A percentile compares a stretch with the other conserved stretches of the same genome.
Evolutionary conservation across 495 filamentous ascomycete genomes (phyloP).

Genomic region (Penicillium fimorum): DNA sequence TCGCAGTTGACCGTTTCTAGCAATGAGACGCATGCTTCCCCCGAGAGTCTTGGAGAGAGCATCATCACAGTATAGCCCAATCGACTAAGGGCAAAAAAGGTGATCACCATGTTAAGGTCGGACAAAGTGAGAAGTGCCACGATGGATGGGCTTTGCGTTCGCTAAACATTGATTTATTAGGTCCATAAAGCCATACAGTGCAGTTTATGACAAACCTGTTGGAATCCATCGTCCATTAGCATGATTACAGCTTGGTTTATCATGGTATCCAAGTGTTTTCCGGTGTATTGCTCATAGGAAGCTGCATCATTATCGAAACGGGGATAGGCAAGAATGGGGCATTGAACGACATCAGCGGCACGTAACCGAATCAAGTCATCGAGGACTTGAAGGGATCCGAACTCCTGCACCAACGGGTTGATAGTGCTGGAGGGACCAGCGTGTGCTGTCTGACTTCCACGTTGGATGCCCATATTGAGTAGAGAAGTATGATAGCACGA

Average conservation of each 20-base stretch:
- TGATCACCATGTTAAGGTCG: constrained; percentile 55
- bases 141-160: constrained; percentile 30
- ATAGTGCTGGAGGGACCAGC: constrained; percentile 13
- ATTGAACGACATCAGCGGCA: constrained; percentile 48
- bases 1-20: constrained; percentile 48
- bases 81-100: constrained; percentile 57
- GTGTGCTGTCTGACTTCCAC: constrained; percentile 13
- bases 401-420: constrained; percentile 29
- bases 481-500: neutral
- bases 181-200: no score
- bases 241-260: constrained; percentile 46
- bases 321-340: constrained; percentile 54
- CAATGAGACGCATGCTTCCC: constrained; percentile 51
- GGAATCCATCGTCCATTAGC: constrained; percentile 41
- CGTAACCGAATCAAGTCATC: constrained; percentile 52
- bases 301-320: constrained; percentile 31
- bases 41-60: constrained; percentile 56
- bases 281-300: constrained; percentile 53
- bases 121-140: constrained; percentile 56
- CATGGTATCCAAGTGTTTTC: constrained; percentile 52
- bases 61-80: constrained; percentile 58
- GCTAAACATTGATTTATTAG: constrained; percentile 21
- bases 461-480: constrained; percentile 33
- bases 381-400: constrained; percentile 39
- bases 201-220: constrained; percentile 21